Conservation (phyloP, 176 grass and related monocot genomes). For the Alopecurus myosuroides region DNA sequence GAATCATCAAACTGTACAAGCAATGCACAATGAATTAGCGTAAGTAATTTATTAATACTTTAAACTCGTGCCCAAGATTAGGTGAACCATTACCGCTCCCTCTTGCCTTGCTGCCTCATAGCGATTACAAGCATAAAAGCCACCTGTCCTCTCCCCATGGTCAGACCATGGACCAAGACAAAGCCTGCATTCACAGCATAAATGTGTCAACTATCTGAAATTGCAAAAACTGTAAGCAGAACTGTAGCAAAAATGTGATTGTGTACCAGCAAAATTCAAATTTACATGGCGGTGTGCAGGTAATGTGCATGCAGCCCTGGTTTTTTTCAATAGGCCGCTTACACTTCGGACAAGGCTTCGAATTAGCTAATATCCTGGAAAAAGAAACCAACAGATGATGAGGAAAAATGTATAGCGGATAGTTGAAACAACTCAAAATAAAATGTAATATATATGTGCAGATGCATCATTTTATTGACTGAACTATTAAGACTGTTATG, state of each 20-base stretch:
- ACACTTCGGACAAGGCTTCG: conserved; percentile 97
- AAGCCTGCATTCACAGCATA: conserved; percentile 49
- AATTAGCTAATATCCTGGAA: conserved; percentile 96
- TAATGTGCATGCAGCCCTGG: conserved; percentile 99
- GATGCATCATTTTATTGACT: neutral
- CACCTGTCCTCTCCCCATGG: conserved; percentile 96
- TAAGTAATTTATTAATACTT: conserved; percentile 4
- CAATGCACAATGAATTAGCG: neutral
- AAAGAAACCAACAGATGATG: conserved; percentile 12
- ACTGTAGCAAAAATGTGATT: conserved; percentile 14
- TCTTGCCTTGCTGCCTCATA: conserved; percentile 98
- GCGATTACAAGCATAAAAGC: conserved; percentile 99
- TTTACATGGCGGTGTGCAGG: conserved; percentile 98
- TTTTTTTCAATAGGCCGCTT: conserved; percentile 99
- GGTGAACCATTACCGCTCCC: conserved; percentile 77
- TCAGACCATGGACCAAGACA: conserved; percentile 99
- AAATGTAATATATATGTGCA: conserved; percentile 1
- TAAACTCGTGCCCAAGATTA: neutral
- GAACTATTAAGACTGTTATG: neutral
- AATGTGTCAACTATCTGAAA: neutral
- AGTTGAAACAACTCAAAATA: neutral
- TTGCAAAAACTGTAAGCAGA: conserved; percentile 22
- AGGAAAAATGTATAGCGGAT: conserved; percentile 9
- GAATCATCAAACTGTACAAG: conserved; percentile 93
- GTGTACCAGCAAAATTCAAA: conserved; percentile 99